These are phyloP conservation scores for Fusarium chaquense DNA, from an alignment of 2,329 filamentous ascomycete species.

Conservation along the genomic window DNA sequence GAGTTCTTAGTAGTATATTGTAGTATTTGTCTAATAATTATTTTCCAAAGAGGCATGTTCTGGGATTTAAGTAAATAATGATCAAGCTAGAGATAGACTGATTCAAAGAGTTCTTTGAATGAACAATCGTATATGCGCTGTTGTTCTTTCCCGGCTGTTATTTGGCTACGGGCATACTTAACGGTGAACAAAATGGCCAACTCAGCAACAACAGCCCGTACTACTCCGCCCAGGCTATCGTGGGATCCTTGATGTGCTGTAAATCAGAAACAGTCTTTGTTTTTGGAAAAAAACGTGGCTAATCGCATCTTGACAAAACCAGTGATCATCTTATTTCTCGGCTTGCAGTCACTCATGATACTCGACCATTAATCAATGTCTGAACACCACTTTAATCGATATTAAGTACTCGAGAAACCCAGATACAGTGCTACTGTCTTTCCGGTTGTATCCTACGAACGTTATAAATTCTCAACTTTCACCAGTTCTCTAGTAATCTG, in stretches of 20 bases:
- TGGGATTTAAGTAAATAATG: background rate
- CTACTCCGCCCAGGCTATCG: background rate
- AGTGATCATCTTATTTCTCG: background rate
- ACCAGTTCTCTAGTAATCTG: background rate
- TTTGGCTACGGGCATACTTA: background rate
- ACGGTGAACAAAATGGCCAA: background rate
- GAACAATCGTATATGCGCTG: background rate
- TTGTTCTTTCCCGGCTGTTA: background rate
- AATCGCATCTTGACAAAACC: background rate
- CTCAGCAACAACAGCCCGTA: background rate
- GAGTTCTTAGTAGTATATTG: no score
- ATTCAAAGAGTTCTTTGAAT: slow-evolving; percentile 8
- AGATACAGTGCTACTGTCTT: background rate
- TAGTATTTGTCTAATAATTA: no score
- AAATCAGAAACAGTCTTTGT: background rate
- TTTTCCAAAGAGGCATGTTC: fast-evolving
- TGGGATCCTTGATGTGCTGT: background rate
- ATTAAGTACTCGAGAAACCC: fast-evolving
- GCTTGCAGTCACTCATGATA: background rate
- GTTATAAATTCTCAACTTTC: background rate
- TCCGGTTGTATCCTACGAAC: no score
- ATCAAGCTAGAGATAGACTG: background rate
- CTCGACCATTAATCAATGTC: background rate
- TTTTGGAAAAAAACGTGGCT: background rate
- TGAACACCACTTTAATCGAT: background rate